Conservation (phyloP, 1,284 basidiomycete species). For the Ganoderma lucidum region DNA sequence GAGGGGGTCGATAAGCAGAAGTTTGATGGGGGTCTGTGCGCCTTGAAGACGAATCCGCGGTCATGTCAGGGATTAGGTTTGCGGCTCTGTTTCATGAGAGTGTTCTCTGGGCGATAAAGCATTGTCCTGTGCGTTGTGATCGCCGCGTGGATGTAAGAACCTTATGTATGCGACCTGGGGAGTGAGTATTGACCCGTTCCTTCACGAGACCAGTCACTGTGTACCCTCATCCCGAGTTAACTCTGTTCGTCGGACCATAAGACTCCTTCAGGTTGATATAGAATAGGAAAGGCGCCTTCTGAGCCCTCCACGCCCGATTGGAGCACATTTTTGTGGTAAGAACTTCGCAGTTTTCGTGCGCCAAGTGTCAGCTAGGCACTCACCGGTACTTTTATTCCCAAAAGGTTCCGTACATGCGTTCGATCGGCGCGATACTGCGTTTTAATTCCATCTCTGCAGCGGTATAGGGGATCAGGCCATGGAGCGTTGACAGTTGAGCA, state of each 20-base stretch:
- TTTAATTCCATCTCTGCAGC: too few species aligned
- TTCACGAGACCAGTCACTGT: neutral
- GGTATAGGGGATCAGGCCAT: neutral
- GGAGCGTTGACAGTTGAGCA: neutral
- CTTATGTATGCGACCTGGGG: neutral
- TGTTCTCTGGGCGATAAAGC: neutral
- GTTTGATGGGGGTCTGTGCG: neutral
- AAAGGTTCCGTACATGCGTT: neutral
- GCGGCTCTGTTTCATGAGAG: constrained; percentile 8
- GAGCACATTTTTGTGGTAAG: neutral
- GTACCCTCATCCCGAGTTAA: neutral
- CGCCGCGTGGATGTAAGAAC: neutral
- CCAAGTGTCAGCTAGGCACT: neutral
- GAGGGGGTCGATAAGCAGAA: constrained; percentile 30
- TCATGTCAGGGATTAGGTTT: constrained; percentile 5
- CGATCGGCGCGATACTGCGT: neutral
- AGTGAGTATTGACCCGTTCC: neutral
- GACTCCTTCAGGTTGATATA: neutral
- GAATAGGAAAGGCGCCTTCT: neutral
- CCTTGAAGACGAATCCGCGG: neutral
- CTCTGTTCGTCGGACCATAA: neutral
- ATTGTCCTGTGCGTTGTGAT: neutral
- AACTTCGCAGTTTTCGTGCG: neutral
- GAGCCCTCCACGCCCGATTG: neutral
- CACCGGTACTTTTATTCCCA: neutral